Conservation (phyloP, 306 rosid genomes). For the Cicer bijugum region DNA sequence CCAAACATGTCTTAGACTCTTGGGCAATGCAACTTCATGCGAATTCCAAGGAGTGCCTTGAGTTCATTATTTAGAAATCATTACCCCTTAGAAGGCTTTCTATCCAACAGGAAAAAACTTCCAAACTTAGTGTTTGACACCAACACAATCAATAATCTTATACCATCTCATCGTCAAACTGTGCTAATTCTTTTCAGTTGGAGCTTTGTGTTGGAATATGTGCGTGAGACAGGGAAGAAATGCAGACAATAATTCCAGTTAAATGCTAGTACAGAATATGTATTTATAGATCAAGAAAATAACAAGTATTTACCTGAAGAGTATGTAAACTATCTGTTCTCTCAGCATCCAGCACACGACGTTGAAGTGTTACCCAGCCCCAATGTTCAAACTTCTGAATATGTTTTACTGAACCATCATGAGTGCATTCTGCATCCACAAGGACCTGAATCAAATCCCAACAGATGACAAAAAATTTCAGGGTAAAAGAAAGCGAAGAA, state of each 20-base stretch:
- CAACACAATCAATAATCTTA: slow-evolving; percentile 8
- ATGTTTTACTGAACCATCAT: slow-evolving; percentile 93
- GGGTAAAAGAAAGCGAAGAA: slow-evolving; percentile 34
- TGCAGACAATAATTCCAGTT: slow-evolving; percentile 7
- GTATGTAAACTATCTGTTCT: slow-evolving; percentile 69
- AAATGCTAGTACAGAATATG: not conserved
- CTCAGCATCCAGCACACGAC: slow-evolving; percentile 82
- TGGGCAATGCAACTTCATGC: not conserved
- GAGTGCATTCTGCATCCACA: slow-evolving; percentile 99
- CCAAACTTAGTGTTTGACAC: not conserved
- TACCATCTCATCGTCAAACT: not conserved
- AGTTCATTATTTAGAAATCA: not conserved
- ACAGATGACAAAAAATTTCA: slow-evolving; percentile 33
- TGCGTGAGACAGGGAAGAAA: slow-evolving; percentile 2
- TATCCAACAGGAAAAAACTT: not conserved
- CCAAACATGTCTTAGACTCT: slow-evolving; percentile 1
- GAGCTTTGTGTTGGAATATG: not conserved
- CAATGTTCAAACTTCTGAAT: slow-evolving; percentile 88
- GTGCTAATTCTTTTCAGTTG: slow-evolving; percentile 12
- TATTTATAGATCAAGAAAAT: slow-evolving; percentile 28
- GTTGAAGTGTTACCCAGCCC: slow-evolving; percentile 90
- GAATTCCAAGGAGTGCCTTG: slow-evolving; percentile 1
- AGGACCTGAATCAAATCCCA: slow-evolving; percentile 65
- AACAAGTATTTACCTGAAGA: slow-evolving; percentile 68
- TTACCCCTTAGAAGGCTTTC: not conserved